These are phyloP conservation scores for Candida coleopterorum DNA, from an alignment of 805 yeast species.

Conservation along the genomic window DNA sequence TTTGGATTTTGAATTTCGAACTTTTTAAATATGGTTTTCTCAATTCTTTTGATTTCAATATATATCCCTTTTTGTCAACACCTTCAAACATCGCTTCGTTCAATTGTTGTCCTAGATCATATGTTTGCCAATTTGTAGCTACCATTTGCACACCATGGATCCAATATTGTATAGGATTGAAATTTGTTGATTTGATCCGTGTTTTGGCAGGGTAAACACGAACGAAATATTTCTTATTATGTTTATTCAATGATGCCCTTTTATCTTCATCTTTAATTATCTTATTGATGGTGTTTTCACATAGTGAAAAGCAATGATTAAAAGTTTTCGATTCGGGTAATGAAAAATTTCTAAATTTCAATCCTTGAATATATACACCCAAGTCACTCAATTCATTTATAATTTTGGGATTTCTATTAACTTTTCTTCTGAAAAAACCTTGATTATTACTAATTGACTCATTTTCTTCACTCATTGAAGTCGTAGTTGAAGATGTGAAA, in stretches of 20 bases:
- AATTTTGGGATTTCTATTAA: constrained; percentile 19
- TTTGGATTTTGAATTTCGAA: constrained; percentile 10
- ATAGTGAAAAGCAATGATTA: constrained; percentile 83
- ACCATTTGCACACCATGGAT: constrained; percentile 86
- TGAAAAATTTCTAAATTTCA: constrained; percentile 76
- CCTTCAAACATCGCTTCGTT: constrained; percentile 77
- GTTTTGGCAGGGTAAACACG: constrained; percentile 84
- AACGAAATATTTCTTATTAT: constrained; percentile 70
- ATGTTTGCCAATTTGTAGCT: constrained; percentile 95
- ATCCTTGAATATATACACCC: constrained; percentile 71
- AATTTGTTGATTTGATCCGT: constrained; percentile 74
- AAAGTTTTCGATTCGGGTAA: constrained; percentile 76
- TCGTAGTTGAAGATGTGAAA: constrained; percentile 13
- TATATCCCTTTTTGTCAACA: constrained; percentile 64
- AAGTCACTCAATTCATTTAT: constrained; percentile 47
- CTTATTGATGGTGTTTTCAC: constrained; percentile 62
- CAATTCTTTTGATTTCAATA: constrained; percentile 61
- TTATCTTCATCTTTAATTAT: constrained; percentile 62
- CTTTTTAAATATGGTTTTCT: constrained; percentile 29
- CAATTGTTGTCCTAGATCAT: constrained; percentile 82
- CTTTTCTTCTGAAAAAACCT: constrained; percentile 20
- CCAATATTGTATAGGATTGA: constrained; percentile 80
- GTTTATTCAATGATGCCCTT: constrained; percentile 58
- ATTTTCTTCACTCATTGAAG: constrained; percentile 39
- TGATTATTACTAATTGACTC: constrained; percentile 13